These are phyloP conservation scores for Solanum appendiculatum DNA, from an alignment of 257 asterid species.

Conservation along the genomic window DNA sequence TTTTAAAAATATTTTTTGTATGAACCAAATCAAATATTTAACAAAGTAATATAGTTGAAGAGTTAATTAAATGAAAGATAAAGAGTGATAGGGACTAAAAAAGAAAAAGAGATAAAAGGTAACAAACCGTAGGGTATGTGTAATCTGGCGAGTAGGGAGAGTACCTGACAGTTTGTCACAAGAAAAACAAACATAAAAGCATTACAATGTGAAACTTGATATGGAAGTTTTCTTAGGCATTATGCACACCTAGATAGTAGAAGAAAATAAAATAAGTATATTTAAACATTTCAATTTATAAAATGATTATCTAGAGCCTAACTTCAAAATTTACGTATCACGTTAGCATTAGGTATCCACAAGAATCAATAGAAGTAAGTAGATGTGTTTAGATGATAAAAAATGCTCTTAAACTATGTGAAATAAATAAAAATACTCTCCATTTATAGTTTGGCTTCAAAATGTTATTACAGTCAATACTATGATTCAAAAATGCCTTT, in stretches of 20 bases:
- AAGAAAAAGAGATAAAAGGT: neutral
- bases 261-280: too few species aligned
- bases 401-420: too few species aligned
- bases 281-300: too few species aligned
- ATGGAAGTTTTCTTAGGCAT: neutral
- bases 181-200: neutral
- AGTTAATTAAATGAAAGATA: neutral
- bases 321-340: neutral
- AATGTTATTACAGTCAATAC: too few species aligned
- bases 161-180: constrained; percentile 47
- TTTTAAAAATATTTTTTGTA: neutral
- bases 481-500: too few species aligned
- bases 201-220: neutral
- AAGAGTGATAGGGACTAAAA: neutral
- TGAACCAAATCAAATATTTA: neutral
- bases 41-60: neutral
- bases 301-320: too few species aligned
- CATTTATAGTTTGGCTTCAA: too few species aligned
- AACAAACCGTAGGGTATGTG: constrained; percentile 75
- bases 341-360: neutral
- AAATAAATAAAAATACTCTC: too few species aligned
- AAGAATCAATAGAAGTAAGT: neutral
- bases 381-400: too few species aligned
- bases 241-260: too few species aligned
- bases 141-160: constrained; percentile 73